These are phyloP conservation scores for Quercus wislizeni DNA, from an alignment of 306 rosid species.

Conservation along the genomic window DNA sequence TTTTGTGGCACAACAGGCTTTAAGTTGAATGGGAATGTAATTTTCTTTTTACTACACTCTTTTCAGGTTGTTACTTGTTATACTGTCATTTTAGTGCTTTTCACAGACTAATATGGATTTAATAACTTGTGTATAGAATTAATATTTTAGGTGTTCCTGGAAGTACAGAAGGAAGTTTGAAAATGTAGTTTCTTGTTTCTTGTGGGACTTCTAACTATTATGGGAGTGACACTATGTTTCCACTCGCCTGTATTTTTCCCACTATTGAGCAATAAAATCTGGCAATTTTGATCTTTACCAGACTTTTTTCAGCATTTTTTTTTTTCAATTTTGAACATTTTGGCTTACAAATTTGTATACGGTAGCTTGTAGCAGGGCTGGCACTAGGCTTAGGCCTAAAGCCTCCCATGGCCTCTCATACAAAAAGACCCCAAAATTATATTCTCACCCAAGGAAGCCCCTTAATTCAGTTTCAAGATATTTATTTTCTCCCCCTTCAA, in stretches of 20 bases:
- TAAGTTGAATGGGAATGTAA: not conserved
- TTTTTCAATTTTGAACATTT: not conserved
- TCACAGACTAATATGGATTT: not conserved
- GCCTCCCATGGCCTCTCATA: too few relatives aligned
- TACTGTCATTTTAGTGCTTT: not conserved
- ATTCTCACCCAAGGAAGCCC: too few relatives aligned
- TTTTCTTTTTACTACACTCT: not conserved
- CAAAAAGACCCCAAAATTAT: too few relatives aligned
- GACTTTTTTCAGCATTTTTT: not conserved
- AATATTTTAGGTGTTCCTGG: not conserved
- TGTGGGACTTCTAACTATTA: not conserved
- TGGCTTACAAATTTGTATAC: not conserved
- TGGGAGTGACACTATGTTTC: not conserved
- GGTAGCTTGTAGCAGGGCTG: too few relatives aligned
- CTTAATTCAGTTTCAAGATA: too few relatives aligned
- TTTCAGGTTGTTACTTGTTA: not conserved
- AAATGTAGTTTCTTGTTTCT: not conserved
- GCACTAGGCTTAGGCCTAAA: too few relatives aligned
- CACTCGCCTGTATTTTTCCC: not conserved
- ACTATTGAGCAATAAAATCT: not conserved
- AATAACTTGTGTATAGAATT: not conserved
- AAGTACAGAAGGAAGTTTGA: not conserved
- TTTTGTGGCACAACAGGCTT: not conserved
- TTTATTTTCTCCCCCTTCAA: too few relatives aligned
- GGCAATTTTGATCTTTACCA: not conserved